These are phyloP conservation scores for Citrus reticulata DNA, from an alignment of 345 rosid species.

Conservation along the genomic window DNA sequence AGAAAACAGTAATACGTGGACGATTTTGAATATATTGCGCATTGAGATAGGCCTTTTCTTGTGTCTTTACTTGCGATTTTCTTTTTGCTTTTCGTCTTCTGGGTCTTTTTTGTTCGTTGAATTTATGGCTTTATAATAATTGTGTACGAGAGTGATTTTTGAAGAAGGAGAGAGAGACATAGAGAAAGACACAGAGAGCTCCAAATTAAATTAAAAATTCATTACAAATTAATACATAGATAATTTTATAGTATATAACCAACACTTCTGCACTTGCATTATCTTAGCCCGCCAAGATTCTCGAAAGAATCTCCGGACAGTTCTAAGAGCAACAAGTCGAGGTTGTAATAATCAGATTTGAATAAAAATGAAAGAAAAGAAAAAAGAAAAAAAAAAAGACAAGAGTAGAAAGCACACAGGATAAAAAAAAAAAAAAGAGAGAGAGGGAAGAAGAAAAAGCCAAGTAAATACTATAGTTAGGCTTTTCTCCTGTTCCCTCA, in stretches of 20 bases:
- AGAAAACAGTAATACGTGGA: background rate
- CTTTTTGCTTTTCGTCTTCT: background rate
- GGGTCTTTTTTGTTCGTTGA: background rate
- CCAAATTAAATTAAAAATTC: background rate
- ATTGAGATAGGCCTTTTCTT: background rate
- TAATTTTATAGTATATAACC: conserved; percentile 7
- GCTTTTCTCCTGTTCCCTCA: conserved; percentile 7
- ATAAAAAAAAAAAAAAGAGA: background rate
- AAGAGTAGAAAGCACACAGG: conserved; percentile 9
- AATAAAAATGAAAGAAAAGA: background rate
- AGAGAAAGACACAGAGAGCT: background rate
- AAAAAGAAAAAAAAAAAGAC: background rate
- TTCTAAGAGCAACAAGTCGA: conserved; percentile 48
- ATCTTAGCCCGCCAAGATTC: conserved; percentile 39
- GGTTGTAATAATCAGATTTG: conserved; percentile 43
- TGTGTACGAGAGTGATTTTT: background rate
- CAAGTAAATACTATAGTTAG: background rate
- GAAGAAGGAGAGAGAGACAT: background rate
- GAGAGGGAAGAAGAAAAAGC: conserved; percentile 5
- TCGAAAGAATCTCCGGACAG: conserved; percentile 25
- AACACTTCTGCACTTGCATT: conserved; percentile 48
- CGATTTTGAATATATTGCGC: background rate
- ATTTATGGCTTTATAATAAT: background rate
- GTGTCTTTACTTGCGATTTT: conserved; percentile 13
- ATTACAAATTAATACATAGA: background rate